Evolutionary conservation across 495 filamentous ascomycete genomes (phyloP), one percentile per base, ranked within the genome.

Genomic region (Penicillium ucsense): DNA sequence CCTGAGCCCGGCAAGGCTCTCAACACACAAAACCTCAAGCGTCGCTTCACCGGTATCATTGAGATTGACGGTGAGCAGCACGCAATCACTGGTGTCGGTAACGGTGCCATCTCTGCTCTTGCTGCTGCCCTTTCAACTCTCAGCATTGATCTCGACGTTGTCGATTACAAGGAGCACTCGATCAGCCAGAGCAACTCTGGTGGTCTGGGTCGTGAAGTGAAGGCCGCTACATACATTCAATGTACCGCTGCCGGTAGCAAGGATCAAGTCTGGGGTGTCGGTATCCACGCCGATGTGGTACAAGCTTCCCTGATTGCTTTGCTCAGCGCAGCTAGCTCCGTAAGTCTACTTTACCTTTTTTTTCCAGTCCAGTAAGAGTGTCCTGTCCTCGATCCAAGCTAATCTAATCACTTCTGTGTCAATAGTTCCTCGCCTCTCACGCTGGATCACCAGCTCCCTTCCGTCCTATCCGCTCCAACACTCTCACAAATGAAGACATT

Each of bases 131-230:
- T 98, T 28, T 75, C 78, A 41, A 73, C 75, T 6, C 71, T 98
- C n/a, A 87, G 87, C 31, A 83, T 97, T 38, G 85, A 95, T 55
- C 73, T 98, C 3, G 89, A 98, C 61, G 91, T 97, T 44, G 78
- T 78, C 41, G 88, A 95, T 61, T 97, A 97, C 66, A 96, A 95
- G 69, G 94, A 96, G 63, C 94, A 97, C 67, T 85, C 89, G 29
- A 88, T 97, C 31, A 43, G 41, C 41, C 41, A 43, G 41, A 43
- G 41, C 41, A 43, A 43, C 5, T 30, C 27, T 6, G 41, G 41
- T 54, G 89, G 88, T 47, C 69, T 74, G 8, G 85, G 87, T 39
- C 76, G 76, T 45, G 83, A 89, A 42, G 84, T 86, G 54, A 95
- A 92, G 74, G 91, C 89, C 35, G 91, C 87, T 10, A 89, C 88